These are phyloP conservation scores for Sordariomycetes sp. DNA, from an alignment of 2,329 filamentous ascomycete genomes.

Conservation along the genomic window DNA sequence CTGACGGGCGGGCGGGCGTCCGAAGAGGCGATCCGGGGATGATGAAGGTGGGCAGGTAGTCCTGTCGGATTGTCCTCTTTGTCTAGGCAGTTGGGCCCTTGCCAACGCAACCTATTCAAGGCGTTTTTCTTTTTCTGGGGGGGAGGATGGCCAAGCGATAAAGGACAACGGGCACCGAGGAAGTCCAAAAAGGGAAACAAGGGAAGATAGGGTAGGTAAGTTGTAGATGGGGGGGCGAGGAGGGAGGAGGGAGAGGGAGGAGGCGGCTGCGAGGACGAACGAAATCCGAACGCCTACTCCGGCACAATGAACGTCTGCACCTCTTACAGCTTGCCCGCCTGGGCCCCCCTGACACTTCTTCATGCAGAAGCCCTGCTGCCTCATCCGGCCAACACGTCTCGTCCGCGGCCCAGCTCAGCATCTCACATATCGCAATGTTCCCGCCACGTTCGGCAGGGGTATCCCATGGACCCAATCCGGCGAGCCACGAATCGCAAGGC, in stretches of 20 bases:
- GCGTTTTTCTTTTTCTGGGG: no score
- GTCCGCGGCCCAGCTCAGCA: no score
- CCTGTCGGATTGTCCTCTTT: slow-evolving; percentile 8
- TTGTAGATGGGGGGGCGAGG: neutral
- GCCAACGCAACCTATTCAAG: neutral
- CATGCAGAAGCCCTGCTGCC: no score
- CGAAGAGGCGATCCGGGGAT: neutral
- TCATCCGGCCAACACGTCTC: no score
- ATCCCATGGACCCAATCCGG: neutral
- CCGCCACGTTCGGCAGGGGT: neutral
- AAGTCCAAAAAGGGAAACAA: neutral
- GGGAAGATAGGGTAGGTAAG: neutral
- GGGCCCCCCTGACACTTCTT: no score
- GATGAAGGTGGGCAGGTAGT: neutral
- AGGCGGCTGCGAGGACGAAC: neutral
- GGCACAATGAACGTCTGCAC: no score
- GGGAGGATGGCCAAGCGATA: neutral
- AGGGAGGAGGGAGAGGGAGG: neutral
- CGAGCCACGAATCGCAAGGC: neutral
- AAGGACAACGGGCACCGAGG: neutral
- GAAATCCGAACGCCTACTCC: no score
- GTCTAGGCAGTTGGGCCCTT: neutral
- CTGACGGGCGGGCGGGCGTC: neutral
- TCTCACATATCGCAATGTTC: no score
- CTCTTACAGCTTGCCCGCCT: no score